Evolutionary conservation across 1,139 yeast species (phyloP), one percentile per base, ranked within the genome.

Genomic region (Geotrichum carabidarum): DNA sequence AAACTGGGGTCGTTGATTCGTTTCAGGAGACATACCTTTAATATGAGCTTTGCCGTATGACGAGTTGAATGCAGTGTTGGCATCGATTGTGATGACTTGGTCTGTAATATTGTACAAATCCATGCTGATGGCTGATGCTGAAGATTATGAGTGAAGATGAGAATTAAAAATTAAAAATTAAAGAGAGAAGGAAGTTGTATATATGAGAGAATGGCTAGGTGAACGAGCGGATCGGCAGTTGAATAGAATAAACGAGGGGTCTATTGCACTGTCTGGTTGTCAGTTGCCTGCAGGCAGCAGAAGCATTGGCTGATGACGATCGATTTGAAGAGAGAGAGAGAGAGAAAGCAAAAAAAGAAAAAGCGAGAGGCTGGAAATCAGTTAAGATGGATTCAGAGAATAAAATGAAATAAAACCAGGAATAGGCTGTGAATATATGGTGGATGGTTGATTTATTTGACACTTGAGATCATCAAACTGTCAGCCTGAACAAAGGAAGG

Each of bases 11-110:
- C 17, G 17, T 43, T 15, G 17, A 7, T 4, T 22, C 5, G 44
- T 8, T 11, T 22, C 9, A 12, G 30, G 4, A 15, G 15, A 43
- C 51, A 4, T 45, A 52, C 55, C 56, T 49, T 53, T 41, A 31
- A 51, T 51, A n/a, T 41, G 49, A 8, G 27, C 31, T 15, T 50
- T 45, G 12, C 48, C 14, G 32, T 50, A 54, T 17, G 49, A 36
- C 37, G 37, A 12, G 27, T 54, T 54, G 35, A 35, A 43, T 6
- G 36, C 41, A 31, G 41, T 18, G n/a, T 38, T 38, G 8, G 54
- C 11, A 27, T 50, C 54, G 12, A 54, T 43, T 8, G 42, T 36
- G 32, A 50, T 44, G 49, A 36, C 22, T n/a, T 34, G 38, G 34
- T 42, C 48, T 5, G 38, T 46, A 58, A 18, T 49, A 12, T 18